Base-by-base conservation (phyloP, 1,284 basidiomycete genomes). In the Tausonia pullulans region DNA sequence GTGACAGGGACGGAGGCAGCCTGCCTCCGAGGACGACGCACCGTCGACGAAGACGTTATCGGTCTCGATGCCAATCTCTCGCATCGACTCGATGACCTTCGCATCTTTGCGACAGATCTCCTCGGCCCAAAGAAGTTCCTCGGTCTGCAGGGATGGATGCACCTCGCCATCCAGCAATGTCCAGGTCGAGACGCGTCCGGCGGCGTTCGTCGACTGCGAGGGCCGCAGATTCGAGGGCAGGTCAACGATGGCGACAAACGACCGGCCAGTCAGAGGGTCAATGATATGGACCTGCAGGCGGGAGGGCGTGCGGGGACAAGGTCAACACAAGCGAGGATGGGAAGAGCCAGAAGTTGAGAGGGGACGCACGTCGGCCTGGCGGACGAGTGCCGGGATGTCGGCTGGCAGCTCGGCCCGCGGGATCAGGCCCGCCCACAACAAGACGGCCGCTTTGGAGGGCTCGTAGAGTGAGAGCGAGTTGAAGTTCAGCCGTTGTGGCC, bases 51-150 rank as follows among this genome's bases (percentile, higher is more conserved):
- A 77, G 59, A 78, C 71, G 64, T 73, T 67, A 60, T 73, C 68
- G 48, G 74, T 72, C 66, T 73, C 69, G 52, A 78, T 72, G 50
- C 77, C 78, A 52, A 79, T 72, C 3, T 76, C 77, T 1, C 73
- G 72, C 63, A 75, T 76, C 3, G 75, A 72, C 46, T 69, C 71
- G 64, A 76, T 72, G 60, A 79, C 74, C 58, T 72, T 69, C 10
- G 73, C 66, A 69, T 79, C 73, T 53, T 71, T 71, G 62, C 74
- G 70, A 63, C 78, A 77, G 52, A 76, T 71, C 53, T 75, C 71
- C 69, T 79, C 78, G 49, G 76, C 75, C 70, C 74, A 74, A 55
- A 76, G 70, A 8, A 80, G 75, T 71, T 80, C 79, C 70, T 80
- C 78, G 49, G 74, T 70, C 56, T 79, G 78, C 50, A 80, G 72